phyloP scores from a whole-genome alignment of 306 rosid species.

The Trifolium dubium region DNA sequence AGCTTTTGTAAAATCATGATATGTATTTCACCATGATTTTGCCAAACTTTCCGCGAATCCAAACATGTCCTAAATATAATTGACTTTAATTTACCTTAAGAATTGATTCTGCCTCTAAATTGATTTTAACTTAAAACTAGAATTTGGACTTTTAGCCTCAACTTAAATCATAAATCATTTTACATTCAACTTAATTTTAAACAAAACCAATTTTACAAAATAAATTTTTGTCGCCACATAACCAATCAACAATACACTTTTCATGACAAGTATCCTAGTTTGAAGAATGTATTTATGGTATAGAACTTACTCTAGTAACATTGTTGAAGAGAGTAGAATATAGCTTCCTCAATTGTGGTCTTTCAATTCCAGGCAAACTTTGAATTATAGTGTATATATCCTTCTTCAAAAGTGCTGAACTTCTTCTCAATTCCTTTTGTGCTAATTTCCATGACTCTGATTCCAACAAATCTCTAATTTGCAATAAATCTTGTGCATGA shows the following conservation, averaged over 20 bases:
- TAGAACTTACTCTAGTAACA: slow-evolving; percentile 46
- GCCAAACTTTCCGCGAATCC: no score
- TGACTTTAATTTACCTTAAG: no score
- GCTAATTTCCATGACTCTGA: slow-evolving; percentile 66
- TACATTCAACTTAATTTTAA: no score
- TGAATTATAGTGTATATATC: slow-evolving; percentile 70
- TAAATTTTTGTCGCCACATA: background rate
- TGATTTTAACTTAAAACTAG: no score
- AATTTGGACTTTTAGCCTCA: no score
- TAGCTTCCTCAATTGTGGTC: slow-evolving; percentile 69
- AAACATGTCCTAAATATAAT: no score
- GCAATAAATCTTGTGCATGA: slow-evolving; percentile 45
- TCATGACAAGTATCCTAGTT: background rate
- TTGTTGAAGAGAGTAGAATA: slow-evolving; percentile 68
- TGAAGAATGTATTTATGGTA: background rate
- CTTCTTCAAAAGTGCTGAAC: slow-evolving; percentile 60
- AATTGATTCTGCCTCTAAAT: background rate
- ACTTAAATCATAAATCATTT: no score
- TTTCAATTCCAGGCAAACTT: slow-evolving; percentile 63
- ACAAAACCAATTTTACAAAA: no score
- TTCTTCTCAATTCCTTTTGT: slow-evolving; percentile 57
- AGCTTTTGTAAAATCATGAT: no score
- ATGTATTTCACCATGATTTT: no score
- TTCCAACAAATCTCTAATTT: slow-evolving; percentile 59
- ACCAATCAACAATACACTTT: background rate